Evolutionary conservation across 306 rosid genomes (phyloP), one percentile per base, ranked within the genome.

Genomic region (Medicago truncatula): DNA sequence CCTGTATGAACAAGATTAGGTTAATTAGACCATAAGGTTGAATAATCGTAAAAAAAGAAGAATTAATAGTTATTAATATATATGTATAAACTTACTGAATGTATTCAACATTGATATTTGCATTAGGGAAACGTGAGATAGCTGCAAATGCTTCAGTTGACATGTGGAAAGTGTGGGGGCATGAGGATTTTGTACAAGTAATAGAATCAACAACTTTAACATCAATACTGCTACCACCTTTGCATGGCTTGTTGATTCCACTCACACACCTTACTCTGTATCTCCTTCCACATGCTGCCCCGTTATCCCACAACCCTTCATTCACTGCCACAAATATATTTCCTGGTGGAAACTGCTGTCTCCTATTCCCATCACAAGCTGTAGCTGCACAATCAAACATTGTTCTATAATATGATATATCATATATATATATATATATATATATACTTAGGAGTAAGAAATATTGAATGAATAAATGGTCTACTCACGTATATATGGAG

Each of bases 281-380:
- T n/a, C 89, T 66, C 70, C 96, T 80, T 38, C 96, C 97, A 68
- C 96, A 88, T 0, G 97, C 91, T 2, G 92, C 96, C 0, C 96
- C 96, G 13, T 91, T 88, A 36, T 91, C 96, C 96, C 96, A 91
- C 34, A 88, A 74, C 8, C 92, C 93, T 74, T 91, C 93, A 46
- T 85, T 86, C 75, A 88, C 96, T 0, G 93, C 84, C 31, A 75
- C 90, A 21, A 88, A 87, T 1, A 82, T 56, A 41, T 79, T 85
- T 1, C 88, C 92, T 0, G 85, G 74, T 0, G 92, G 96, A 67
- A 90, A 86, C 70, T 88, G 89, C 0, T 77, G 79, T 50, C 57
- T 2, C 31, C 74, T 76, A 11, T 63, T 79, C 11, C 92, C 90
- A 8, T 73, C 66, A 67, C 96, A 90, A 15, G 78, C 78, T n/a